Evolutionary conservation across 2,329 filamentous ascomycete species (phyloP), one percentile per base, ranked within the genome.

Genomic region (Cladobotryum protrusum): DNA sequence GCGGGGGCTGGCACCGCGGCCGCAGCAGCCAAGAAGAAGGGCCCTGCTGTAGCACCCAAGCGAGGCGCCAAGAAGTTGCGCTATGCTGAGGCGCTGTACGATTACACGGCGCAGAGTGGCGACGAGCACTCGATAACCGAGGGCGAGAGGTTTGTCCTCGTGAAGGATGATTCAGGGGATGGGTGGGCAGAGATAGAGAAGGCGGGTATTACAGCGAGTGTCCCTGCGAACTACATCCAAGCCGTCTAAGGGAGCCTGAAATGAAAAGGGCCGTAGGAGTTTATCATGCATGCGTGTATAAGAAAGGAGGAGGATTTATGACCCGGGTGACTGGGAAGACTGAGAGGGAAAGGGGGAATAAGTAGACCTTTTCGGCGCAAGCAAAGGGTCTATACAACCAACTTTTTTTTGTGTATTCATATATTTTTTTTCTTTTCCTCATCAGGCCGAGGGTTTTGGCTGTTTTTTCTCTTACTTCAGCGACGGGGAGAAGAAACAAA

Each of bases 171-270:
- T 63, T 79, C 84, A 0, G 93, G 93, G 1, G 93, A 97, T 71
- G 93, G 93, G 0, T 99, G 93, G 93, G 89, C 85, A 24, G 93
- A 97, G 72, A 93, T 99, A 15, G 93, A 97, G 72, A 90, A 89
- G 68, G 90, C 89, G 15, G 91, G 91, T 1, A 74, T 83, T 37
- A 89, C 85, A 44, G 91, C 84, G 63, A 96, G 90, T 66, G 93
- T 99, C 48, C 93, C 93, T 42, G 91, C 91, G 35, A 95, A 89
- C 67, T 99, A 97, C 72, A 81, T 97, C 52, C 86, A 90, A 69
- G 80, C 85, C 61, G 81, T 88, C 45, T 86, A 73, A 69, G 60
- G 41, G 45, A 46, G 19, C 2, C 41, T 35, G 14, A 35, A 24
- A 24, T 24, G 20, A 24, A 24, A 4, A 24, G 20, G 20, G 20